Percentiles rank a stretch among this genome's conserved stretches.
Conservation (phyloP, 345 rosid species). For the Clarkia xantiana region DNA sequence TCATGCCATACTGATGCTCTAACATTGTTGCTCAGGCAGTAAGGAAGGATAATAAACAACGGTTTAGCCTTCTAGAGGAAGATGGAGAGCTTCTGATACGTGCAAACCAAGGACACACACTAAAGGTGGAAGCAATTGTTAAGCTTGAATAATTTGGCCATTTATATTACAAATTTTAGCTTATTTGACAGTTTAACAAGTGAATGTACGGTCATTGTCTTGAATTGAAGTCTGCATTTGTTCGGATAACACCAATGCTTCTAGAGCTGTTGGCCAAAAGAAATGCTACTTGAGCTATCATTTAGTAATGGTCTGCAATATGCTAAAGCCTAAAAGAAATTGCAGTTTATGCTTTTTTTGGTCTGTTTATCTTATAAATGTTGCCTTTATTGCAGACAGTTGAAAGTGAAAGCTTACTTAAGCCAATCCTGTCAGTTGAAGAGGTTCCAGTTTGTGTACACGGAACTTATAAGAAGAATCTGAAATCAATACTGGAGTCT, state of each 20-base stretch:
- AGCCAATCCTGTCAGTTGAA: constrained; percentile 57
- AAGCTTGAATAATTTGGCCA: background rate
- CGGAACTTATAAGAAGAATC: constrained; percentile 65
- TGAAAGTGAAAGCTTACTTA: constrained; percentile 61
- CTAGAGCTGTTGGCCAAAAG: too few relatives aligned
- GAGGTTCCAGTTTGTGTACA: constrained; percentile 82
- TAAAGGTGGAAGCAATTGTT: constrained; percentile 11
- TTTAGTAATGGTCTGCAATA: too few relatives aligned
- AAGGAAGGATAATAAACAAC: constrained; percentile 70
- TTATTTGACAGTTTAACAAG: too few relatives aligned
- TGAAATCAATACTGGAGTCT: constrained; percentile 57
- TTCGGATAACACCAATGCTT: too few relatives aligned
- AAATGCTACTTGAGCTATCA: too few relatives aligned
- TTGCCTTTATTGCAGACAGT: constrained; percentile 34
- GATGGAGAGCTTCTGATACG: constrained; percentile 64
- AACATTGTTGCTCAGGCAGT: constrained; percentile 34
- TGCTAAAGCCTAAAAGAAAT: too few relatives aligned
- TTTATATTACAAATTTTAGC: background rate
- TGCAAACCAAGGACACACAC: constrained; percentile 91
- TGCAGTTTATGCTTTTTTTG: background rate
- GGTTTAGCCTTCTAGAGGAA: constrained; percentile 67
- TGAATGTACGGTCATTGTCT: too few relatives aligned
- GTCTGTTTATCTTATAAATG: background rate
- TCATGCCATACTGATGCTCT: background rate
- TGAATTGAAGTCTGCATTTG: too few relatives aligned